phyloP scores from a whole-genome alignment of 805 yeast genomes.

The Wickerhamiella occidentalis region DNA sequence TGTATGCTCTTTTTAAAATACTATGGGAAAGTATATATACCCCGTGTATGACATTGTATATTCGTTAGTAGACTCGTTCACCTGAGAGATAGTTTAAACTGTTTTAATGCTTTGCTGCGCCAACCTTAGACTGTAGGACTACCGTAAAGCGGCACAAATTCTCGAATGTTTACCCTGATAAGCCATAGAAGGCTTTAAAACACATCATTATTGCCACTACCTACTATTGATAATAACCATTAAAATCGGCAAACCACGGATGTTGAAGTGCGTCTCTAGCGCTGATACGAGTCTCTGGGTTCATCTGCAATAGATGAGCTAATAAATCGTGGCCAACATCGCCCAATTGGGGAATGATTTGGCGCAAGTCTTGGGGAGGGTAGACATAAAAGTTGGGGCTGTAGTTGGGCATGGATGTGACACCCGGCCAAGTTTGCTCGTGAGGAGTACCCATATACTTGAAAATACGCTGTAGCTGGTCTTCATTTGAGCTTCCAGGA shows the following conservation, averaged over 20 bases:
- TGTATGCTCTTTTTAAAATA: too few relatives aligned
- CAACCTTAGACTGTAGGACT: too few relatives aligned
- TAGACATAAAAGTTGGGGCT: conserved; percentile 72
- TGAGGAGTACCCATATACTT: conserved; percentile 93
- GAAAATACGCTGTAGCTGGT: conserved; percentile 83
- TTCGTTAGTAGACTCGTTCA: too few relatives aligned
- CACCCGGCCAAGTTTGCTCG: conserved; percentile 96
- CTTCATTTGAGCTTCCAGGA: conserved; percentile 94
- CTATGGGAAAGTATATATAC: too few relatives aligned
- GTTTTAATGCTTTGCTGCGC: too few relatives aligned
- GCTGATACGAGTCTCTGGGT: conserved; percentile 41
- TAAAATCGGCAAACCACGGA: conserved; percentile 73
- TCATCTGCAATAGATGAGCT: conserved; percentile 40
- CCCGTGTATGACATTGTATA: too few relatives aligned
- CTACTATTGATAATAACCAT: conserved; percentile 21
- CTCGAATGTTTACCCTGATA: too few relatives aligned
- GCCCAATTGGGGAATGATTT: conserved; percentile 57
- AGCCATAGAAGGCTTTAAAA: too few relatives aligned
- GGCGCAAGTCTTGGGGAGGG: conserved; percentile 74
- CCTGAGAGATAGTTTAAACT: too few relatives aligned
- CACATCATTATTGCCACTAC: conserved; percentile 2
- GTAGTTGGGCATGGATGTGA: conserved; percentile 67
- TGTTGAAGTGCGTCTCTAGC: conserved; percentile 45
- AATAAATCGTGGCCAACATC: conserved; percentile 56
- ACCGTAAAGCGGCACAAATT: too few relatives aligned